These are phyloP conservation scores for Populus ilicifolia DNA, from an alignment of 345 rosid genomes.

Conservation along the genomic window DNA sequence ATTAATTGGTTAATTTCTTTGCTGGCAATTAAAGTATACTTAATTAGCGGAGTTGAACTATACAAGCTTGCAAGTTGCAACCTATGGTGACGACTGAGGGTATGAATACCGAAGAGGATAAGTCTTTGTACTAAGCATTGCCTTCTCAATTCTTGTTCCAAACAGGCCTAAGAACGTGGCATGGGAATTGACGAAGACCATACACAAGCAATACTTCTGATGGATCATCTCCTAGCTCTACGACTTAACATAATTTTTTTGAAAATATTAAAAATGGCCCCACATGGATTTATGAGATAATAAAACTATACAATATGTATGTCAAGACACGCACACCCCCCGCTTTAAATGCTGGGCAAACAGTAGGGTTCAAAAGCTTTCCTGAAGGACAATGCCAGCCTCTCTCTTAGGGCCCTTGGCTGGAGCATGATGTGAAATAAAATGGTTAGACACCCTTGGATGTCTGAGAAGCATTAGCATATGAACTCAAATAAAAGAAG, in stretches of 20 bases:
- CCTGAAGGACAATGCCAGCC: slow-evolving; percentile 5
- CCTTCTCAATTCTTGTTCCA: background rate
- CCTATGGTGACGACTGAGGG: background rate
- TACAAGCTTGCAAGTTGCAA: background rate
- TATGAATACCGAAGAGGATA: background rate
- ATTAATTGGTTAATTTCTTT: too few relatives aligned
- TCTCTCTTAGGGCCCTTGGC: slow-evolving; percentile 8
- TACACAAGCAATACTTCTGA: background rate
- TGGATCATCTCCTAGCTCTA: background rate
- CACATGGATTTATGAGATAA: background rate
- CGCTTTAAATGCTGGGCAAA: slow-evolving; percentile 17
- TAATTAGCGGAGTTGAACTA: background rate
- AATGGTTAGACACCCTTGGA: too few relatives aligned
- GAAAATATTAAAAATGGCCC: background rate
- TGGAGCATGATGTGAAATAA: slow-evolving; percentile 13
- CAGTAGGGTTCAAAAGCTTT: slow-evolving; percentile 9
- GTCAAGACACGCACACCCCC: background rate
- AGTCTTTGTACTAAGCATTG: background rate
- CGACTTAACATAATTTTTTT: background rate
- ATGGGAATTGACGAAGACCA: background rate
- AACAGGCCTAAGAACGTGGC: background rate
- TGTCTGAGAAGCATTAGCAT: too few relatives aligned
- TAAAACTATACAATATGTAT: background rate
- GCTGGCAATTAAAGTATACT: too few relatives aligned
- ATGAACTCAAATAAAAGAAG: too few relatives aligned